Evolutionary conservation across 1,284 basidiomycete species (phyloP).

Genomic region (Prillingera fragicola): DNA sequence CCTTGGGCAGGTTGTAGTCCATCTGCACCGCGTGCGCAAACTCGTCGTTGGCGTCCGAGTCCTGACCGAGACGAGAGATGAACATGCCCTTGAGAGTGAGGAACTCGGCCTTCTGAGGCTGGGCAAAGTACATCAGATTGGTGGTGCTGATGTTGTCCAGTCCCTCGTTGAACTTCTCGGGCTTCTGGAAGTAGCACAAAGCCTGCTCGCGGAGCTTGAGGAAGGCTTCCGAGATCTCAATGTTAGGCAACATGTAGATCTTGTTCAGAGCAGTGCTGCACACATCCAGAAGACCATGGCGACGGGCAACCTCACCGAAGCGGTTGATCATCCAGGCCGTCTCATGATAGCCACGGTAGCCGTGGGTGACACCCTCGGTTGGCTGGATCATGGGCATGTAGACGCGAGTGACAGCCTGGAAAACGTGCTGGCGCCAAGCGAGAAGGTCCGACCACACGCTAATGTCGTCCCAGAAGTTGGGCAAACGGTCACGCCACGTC

Average conservation of each 20-base stretch:
- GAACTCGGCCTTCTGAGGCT: conserved; percentile 94
- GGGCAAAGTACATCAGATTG: conserved; percentile 97
- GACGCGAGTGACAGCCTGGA: conserved; percentile 90
- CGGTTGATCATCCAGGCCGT: conserved; percentile 99
- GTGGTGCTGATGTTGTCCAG: conserved; percentile 99
- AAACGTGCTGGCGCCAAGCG: conserved; percentile 89
- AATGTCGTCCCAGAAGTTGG: conserved; percentile 96
- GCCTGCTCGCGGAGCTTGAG: conserved; percentile 98
- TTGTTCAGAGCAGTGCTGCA: conserved; percentile 93
- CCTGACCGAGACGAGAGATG: conserved; percentile 77
- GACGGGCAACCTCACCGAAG: conserved; percentile 98
- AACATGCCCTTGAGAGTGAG: conserved; percentile 99
- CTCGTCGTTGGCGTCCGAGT: conserved; percentile 85
- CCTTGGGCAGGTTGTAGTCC: conserved; percentile 91
- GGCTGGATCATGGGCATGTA: conserved; percentile 82
- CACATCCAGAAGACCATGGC: conserved; percentile 93
- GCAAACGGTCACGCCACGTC: conserved; percentile 94
- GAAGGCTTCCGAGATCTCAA: conserved; percentile 99
- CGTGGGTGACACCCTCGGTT: conserved; percentile 62
- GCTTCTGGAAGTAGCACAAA: conserved; percentile 96
- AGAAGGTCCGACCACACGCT: conserved; percentile 98
- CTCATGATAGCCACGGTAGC: conserved; percentile 98
- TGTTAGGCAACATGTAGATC: conserved; percentile 98
- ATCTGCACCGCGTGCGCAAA: conserved; percentile 95
- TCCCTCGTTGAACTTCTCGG: conserved; percentile 86